Conservation (phyloP, 208 protist genomes). For the Leishmania major region DNA sequence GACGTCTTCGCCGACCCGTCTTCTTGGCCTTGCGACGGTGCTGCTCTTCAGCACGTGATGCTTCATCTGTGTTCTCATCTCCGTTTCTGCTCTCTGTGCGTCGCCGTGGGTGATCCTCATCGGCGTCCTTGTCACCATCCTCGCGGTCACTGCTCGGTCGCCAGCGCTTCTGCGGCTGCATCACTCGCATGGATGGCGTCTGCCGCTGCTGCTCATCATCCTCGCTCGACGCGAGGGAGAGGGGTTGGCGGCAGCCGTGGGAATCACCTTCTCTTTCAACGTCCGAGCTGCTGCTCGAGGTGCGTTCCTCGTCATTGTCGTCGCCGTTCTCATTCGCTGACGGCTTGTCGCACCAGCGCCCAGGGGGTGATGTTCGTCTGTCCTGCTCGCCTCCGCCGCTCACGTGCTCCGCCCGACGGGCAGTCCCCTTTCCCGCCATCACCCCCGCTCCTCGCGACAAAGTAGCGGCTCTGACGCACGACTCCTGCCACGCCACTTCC, state of each 20-base stretch:
- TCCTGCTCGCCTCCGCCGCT: neutral
- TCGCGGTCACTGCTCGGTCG: neutral
- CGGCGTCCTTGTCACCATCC: neutral
- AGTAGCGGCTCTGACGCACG: neutral
- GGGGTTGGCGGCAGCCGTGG: neutral
- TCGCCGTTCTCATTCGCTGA: neutral
- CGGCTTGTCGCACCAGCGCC: neutral
- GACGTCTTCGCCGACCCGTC: slow-evolving; percentile 21
- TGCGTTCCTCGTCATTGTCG: neutral
- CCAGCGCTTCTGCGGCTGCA: neutral
- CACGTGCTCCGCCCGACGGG: slow-evolving; percentile 4
- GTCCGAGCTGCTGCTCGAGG: neutral
- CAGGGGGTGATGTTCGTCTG: neutral
- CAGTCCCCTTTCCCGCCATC: neutral
- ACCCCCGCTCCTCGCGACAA: neutral
- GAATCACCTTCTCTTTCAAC: neutral
- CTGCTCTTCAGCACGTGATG: neutral
- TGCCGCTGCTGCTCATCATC: slow-evolving; percentile 5
- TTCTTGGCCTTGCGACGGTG: slow-evolving; percentile 26
- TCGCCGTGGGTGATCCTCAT: neutral
- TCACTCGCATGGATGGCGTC: neutral
- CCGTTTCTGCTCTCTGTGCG: neutral
- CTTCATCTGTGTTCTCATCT: neutral
- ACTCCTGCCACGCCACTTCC: slow-evolving; percentile 14
- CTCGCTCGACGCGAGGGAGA: slow-evolving; percentile 9